Conservation (phyloP, 1,139 yeast species). For the Pichia inconspicua region DNA sequence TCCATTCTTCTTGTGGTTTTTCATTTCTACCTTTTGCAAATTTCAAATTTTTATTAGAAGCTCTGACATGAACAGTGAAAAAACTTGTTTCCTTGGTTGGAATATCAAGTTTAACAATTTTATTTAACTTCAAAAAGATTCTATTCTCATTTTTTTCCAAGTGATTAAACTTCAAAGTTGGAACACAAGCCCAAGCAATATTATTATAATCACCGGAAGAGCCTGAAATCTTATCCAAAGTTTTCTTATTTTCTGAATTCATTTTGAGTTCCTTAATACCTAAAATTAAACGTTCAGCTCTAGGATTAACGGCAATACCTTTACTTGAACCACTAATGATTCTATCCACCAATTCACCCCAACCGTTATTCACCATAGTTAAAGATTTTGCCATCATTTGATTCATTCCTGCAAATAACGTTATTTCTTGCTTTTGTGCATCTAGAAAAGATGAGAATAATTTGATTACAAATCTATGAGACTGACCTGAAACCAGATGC, state of each 20-base stretch:
- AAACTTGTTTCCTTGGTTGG: slow-evolving; percentile 30
- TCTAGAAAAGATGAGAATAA: slow-evolving; percentile 57
- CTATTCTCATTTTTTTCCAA: slow-evolving; percentile 54
- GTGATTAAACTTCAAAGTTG: slow-evolving; percentile 59
- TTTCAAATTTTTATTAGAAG: slow-evolving; percentile 40
- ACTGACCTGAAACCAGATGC: slow-evolving; percentile 49
- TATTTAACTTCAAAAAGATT: slow-evolving; percentile 51
- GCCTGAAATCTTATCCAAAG: slow-evolving; percentile 10
- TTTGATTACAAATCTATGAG: slow-evolving; percentile 66
- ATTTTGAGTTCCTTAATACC: slow-evolving; percentile 64
- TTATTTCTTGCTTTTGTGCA: slow-evolving; percentile 19
- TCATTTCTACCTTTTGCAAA: slow-evolving; percentile 69
- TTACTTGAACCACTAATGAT: slow-evolving; percentile 68
- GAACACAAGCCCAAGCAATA: slow-evolving; percentile 46
- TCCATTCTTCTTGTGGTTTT: slow-evolving; percentile 49
- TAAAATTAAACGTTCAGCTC: slow-evolving; percentile 67
- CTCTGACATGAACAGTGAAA: slow-evolving; percentile 30
- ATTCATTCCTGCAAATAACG: slow-evolving; percentile 25
- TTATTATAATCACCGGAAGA: slow-evolving; percentile 28
- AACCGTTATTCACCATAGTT: slow-evolving; percentile 52
- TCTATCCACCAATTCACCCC: slow-evolving; percentile 84
- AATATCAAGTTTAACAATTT: slow-evolving; percentile 33
- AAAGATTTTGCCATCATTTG: slow-evolving; percentile 28
- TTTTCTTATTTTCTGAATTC: slow-evolving; percentile 6
- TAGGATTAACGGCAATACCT: slow-evolving; percentile 77